Base-by-base conservation (phyloP, 139 green algal species). In the Micractinium conductrix region DNA sequence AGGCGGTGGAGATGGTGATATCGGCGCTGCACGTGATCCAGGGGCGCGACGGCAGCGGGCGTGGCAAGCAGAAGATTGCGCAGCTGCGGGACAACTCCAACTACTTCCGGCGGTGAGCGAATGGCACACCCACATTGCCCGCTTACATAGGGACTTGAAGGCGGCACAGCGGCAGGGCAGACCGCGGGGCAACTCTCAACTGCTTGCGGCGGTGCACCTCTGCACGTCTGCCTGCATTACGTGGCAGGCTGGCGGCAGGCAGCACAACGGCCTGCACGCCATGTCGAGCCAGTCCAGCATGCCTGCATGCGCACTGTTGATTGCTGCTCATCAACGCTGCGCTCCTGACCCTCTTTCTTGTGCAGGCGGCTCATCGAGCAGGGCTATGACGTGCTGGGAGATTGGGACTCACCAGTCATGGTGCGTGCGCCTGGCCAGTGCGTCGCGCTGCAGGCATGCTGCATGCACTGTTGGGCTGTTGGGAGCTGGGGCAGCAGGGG, bases 351-450 rank as follows among this genome's bases (percentile, higher is more conserved):
- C 60, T 65, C 16, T 19, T 30, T 19, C 55, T 30, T 19, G n/a
- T 72, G 65, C 65, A 72, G 69, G 63, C 80, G 79, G 37, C 91
- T 99, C 62, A 76, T 93, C 71, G 74, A 91, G 4, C 90, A 97
- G 79, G 97, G 97, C 28, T 91, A 95, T 67, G 92, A 98, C 67
- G 96, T 99, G 79, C 93, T 99, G 67, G 97, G 97, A 35, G 92
- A 98, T 78, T 94, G 92, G 88, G 94, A 98, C 92, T 99, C 95
- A 0, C 97, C 97, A 9, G 93, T 99, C 62, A 98, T 99, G 92
- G 88, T 91, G 72, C 28, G 84, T n/a, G n/a, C n/a, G 4, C 26
- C 10, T 22, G 17, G 45, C 10, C 19, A 43, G 5, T 19, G 9
- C 10, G 5, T 62, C 3, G 40, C n/a, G 63, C 30, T 71, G 65